Percentiles rank a stretch among this genome's conserved stretches.
These are phyloP conservation scores for Corchorus capsularis DNA, from an alignment of 345 rosid species.

Conservation along the genomic window DNA sequence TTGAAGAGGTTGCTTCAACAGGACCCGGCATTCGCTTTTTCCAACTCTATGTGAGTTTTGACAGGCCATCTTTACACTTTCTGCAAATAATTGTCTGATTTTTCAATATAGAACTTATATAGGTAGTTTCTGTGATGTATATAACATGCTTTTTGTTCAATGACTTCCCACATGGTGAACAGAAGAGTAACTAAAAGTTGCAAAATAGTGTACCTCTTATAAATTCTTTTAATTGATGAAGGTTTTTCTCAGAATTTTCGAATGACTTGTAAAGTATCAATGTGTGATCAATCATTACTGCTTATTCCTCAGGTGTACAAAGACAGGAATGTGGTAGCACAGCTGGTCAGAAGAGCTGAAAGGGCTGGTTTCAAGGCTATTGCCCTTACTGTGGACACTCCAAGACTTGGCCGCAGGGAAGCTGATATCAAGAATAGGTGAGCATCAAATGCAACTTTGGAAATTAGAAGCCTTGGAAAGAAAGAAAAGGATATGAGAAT, in stretches of 20 bases:
- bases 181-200: too few species aligned
- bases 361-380: slow-evolving; percentile 93
- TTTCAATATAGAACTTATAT: background rate
- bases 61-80: slow-evolving; percentile 14
- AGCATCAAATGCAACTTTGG: slow-evolving; percentile 3
- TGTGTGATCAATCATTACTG: slow-evolving; percentile 2
- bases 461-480: background rate
- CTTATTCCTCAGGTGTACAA: slow-evolving; percentile 61
- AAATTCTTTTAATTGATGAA: background rate
- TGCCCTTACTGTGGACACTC: slow-evolving; percentile 96
- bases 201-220: background rate
- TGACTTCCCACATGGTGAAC: too few species aligned
- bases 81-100: background rate
- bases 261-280: background rate
- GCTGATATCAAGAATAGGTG: slow-evolving; percentile 96
- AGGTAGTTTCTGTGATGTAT: background rate
- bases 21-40: slow-evolving; percentile 95
- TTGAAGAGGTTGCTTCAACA: slow-evolving; percentile 93
- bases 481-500: background rate
- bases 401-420: slow-evolving; percentile 94
- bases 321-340: slow-evolving; percentile 80
- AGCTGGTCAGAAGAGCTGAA: slow-evolving; percentile 90
- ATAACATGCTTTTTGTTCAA: background rate
- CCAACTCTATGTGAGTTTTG: slow-evolving; percentile 81
- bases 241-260: background rate